These are phyloP conservation scores for Aquanectria penicillioides DNA, from an alignment of 2,329 filamentous ascomycete genomes.

Conservation along the genomic window DNA sequence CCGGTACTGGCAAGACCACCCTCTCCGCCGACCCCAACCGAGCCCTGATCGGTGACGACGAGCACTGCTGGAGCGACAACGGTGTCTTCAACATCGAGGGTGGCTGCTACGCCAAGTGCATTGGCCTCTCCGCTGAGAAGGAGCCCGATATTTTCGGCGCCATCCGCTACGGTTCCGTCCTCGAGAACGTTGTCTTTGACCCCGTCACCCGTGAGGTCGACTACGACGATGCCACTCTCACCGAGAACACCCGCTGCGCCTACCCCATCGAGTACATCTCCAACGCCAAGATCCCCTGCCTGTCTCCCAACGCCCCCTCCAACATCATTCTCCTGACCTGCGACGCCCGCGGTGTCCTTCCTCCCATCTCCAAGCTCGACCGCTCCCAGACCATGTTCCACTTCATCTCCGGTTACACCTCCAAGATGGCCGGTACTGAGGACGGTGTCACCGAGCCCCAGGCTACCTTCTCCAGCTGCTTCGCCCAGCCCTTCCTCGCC, in stretches of 20 bases:
- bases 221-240: conserved; percentile 94
- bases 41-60: conserved; percentile 95
- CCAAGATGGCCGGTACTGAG: conserved; percentile 99
- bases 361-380: conserved; percentile 96
- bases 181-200: conserved; percentile 98
- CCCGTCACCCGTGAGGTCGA: conserved; percentile 88
- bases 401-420: conserved; percentile 99
- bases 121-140: conserved; percentile 97
- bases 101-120: conserved; percentile 99
- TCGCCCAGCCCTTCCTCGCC: conserved; percentile 98
- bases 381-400: conserved; percentile 99
- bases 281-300: conserved; percentile 98
- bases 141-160: conserved; percentile 97
- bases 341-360: conserved; percentile 95
- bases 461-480: conserved; percentile 99
- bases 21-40: conserved; percentile 97
- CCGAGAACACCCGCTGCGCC: conserved; percentile 97
- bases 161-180: conserved; percentile 95
- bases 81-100: conserved; percentile 99
- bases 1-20: conserved; percentile 98
- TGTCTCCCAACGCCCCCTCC: conserved; percentile 85
- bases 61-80: conserved; percentile 98
- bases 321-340: conserved; percentile 99
- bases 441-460: conserved; percentile 96
- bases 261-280: conserved; percentile 99